These are phyloP conservation scores for Zygnema cylindricum DNA, from an alignment of 139 green algal genomes.

Conservation along the genomic window DNA sequence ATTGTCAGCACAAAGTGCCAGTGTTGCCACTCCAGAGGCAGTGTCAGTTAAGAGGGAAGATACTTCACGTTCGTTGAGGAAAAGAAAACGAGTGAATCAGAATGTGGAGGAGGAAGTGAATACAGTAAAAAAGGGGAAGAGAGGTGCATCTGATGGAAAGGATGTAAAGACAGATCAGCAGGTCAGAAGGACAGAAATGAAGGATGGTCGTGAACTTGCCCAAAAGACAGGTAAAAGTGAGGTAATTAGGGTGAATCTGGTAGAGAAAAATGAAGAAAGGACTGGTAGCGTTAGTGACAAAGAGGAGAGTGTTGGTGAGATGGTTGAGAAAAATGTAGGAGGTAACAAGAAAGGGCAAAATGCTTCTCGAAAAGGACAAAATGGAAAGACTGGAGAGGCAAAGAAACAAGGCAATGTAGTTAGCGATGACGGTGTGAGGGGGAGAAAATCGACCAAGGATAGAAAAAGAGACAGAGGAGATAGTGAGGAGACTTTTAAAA, in stretches of 20 bases:
- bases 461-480: background rate
- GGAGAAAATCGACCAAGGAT: background rate
- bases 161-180: background rate
- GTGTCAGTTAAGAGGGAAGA: too few species aligned
- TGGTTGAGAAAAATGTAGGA: background rate
- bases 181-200: too few species aligned
- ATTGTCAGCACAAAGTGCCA: background rate
- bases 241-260: too few species aligned
- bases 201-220: too few species aligned
- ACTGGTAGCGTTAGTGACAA: background rate
- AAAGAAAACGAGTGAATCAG: background rate
- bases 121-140: background rate
- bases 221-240: too few species aligned
- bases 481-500: background rate
- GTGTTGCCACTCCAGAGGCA: background rate
- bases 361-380: background rate
- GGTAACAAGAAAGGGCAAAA: background rate
- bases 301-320: too few species aligned
- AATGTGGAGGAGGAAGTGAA: background rate
- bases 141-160: background rate
- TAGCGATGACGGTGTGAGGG: background rate
- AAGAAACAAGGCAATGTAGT: background rate
- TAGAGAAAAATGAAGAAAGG: background rate
- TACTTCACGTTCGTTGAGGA: background rate
- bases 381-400: background rate